Base-by-base conservation (phyloP, 2,329 filamentous ascomycete species). In the Aspergillus terreus region DNA sequence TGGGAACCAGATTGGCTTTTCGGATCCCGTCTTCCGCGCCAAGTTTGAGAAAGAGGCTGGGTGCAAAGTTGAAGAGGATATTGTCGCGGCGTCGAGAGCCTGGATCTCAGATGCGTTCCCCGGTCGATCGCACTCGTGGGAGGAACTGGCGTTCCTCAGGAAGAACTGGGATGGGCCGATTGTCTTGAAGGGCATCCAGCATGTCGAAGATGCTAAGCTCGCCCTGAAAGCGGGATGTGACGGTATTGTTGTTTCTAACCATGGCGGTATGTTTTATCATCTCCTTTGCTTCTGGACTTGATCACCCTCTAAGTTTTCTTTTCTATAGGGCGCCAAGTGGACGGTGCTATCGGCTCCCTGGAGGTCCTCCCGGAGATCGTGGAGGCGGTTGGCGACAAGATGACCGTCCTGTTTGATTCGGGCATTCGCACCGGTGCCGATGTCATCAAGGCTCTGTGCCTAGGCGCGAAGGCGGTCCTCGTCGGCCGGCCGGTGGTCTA, bases 81-180 rank as follows among this genome's bases (percentile, higher is more conserved):
- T 76, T 7, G 41, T 76, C 0, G 64, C 71, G n/a, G 82, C 83
- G 1, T 77, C 77, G 4, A 63, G 69, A 12, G 74, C 76, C 46
- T 86, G 82, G 82, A 71, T 77, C 25, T 63, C 68, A 32, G 74
- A 77, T 47, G 73, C 79, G 11, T 83, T 83, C 53, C 76, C 78
- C 1, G 77, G 79, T 0, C 68, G 68, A 12, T 74, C 76, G 41
- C 82, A 82, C 58, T 73, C 74, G 0, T 88, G 85, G 86, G 78
- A 82, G 1, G 76, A 88, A 35, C 65, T 88, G 33, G 71, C 73
- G n/a, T 72, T 82, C 44, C 62, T 88, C 55, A 75, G 79, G 56
- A 71, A 79, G 58, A 65, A 84, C 52, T 88, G 84, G 82, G 75
- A 82, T 53, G 83, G 84, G 0, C 82, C 84, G 0, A 81, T 90